phyloP scores from a whole-genome alignment of 2,329 filamentous ascomycete genomes.

The Ophiostoma piceae region DNA sequence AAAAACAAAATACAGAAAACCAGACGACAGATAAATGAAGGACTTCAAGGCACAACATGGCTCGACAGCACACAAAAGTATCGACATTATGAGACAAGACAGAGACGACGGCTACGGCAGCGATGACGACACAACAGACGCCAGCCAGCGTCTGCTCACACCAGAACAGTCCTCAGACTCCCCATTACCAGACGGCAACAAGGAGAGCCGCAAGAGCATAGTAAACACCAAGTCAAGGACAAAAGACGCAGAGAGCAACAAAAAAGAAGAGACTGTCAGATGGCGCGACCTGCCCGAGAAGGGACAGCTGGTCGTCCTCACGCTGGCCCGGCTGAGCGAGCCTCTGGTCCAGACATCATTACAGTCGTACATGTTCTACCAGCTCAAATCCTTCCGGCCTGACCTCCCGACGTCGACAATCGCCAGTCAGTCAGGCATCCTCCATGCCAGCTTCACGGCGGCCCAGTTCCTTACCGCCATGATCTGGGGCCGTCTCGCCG shows the following conservation, averaged over 20 bases:
- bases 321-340: conserved; percentile 72
- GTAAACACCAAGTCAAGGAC: conserved; percentile 6
- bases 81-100: neutral
- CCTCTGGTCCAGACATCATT: conserved; percentile 75
- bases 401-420: conserved; percentile 57
- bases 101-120: conserved; percentile 11
- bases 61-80: neutral
- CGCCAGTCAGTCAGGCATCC: conserved; percentile 68
- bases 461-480: conserved; percentile 80
- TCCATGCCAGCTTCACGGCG: conserved; percentile 74
- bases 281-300: conserved; percentile 73
- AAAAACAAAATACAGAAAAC: neutral
- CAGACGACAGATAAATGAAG: neutral
- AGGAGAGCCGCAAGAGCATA: neutral
- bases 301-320: conserved; percentile 70
- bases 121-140: conserved; percentile 15
- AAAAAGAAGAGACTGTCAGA: conserved; percentile 40
- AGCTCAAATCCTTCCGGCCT: conserved; percentile 69
- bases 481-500: conserved; percentile 70
- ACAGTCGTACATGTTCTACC: conserved; percentile 76
- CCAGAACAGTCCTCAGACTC: neutral
- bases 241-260: neutral
- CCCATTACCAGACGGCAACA: neutral
- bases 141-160: conserved; percentile 16
- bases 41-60: conserved; percentile 5